Base-by-base conservation (phyloP, 257 asterid species). In the Penstemon eatonii region DNA sequence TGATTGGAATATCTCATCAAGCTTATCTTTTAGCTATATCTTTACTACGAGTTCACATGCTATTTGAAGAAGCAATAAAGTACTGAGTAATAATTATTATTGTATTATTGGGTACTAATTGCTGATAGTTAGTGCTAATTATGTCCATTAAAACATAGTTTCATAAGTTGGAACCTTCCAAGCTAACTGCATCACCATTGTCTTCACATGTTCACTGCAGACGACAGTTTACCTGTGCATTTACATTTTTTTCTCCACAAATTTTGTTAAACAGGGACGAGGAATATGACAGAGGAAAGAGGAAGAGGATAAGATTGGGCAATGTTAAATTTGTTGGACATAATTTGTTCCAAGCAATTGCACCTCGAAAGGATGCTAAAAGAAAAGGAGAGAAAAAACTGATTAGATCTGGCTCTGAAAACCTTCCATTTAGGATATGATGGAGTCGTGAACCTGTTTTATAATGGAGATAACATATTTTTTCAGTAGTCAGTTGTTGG, bases 241-340 rank as follows among this genome's bases (percentile, higher is more conserved):
- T 8, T 49, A 6, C 7, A 41, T 62, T 2, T 15, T 18, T 8
- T 66, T 67, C 39, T 67, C 11, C 42, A 33, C 8, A 56, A 12
- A 19, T 8, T 67, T 43, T 73, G 12, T 54, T 11, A n/a, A 55
- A 57, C 80, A 91, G 98, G 99, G 99, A 94, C 51, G 98, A 94
- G 83, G 96, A 86, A 67, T 94, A 94, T 39, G 98, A 94, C 76
- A 65, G 80, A n/a, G 98, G 98, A 54, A 94, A 91, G 85, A 85
- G 87, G 80, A 94, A 89, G 90, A 94, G 89, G 87, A n/a, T 91
- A 18, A 83, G 87, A 81, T 44, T 11, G 59, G 54, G 86, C 66
- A 73, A 73, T 45, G 39, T 77, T 8, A 62, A 46, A 75, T 91
- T 80, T 33, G 89, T 68, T 43, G 95, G 91, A 10, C 87, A 90